Base-by-base conservation (phyloP, 306 rosid genomes). In the Oxytropis ochrocephala region DNA sequence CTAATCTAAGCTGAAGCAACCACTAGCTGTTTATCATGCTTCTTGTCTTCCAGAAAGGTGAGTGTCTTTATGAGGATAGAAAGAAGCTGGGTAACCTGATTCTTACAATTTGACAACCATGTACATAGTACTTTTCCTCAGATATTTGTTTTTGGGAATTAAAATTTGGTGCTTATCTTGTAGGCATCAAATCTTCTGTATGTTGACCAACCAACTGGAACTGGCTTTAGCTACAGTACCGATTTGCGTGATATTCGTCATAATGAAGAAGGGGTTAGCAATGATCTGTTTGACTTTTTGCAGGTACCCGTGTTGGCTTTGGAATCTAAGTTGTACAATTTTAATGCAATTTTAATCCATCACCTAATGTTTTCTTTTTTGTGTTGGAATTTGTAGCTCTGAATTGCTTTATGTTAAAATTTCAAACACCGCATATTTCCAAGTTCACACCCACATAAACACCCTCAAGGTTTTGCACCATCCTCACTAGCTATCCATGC, bases 181-280 rank as follows among this genome's bases (percentile, higher is more conserved):
- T 80, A 92, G 98, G 96, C 54, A 16, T 83, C 98, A 52, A 89
- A 89, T 77, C 92, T 92, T 71, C 69, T 92, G 58, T 92, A 87
- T 78, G 95, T 92, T 42, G 98, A 92, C 68, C 98, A 92, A 78
- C 98, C 98, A 21, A 84, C 81, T 73, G 96, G 98, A 52, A 92
- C 98, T 74, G 98, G 98, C 55, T 92, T 87, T 74, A 92, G 96
- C 73, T 92, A 85, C 73, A 89, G 89, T 62, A 75, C 81, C 30
- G 89, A 92, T 77, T 69, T 33, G 39, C 89, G 84, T 3, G 93
- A 92, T 72, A 83, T 88, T 53, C 95, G 93, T 51, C 91, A 89
- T 75, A 14, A 82, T 78, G 98, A 92, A 88, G 78, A 82, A 5
- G 91, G 96, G 39, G 86, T 92, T 70, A 88, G 96, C 70, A 68